These are phyloP conservation scores for Xylaria grammica DNA, from an alignment of 495 filamentous ascomycete species.

Conservation along the genomic window DNA sequence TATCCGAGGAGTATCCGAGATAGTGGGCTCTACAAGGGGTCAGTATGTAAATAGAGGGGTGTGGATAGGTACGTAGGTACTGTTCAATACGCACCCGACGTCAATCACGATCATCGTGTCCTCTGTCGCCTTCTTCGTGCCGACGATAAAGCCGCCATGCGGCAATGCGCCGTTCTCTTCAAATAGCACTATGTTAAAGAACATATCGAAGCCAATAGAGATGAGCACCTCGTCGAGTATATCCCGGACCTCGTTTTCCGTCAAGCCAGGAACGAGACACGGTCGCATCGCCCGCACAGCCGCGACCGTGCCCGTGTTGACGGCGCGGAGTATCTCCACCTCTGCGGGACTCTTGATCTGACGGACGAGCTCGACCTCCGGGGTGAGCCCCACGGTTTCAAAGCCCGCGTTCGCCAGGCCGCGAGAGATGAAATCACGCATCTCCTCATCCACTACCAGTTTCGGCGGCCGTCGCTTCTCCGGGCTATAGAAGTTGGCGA, in stretches of 20 bases:
- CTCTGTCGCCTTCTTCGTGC: conserved; percentile 49
- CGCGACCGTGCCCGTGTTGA: conserved; percentile 63
- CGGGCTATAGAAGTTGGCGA: conserved; percentile 16
- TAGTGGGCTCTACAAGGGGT: conserved; percentile 50
- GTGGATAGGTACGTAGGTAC: no score
- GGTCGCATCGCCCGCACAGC: conserved; percentile 59
- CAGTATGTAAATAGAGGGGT: conserved; percentile 16
- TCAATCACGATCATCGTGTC: conserved; percentile 62
- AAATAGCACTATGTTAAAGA: conserved; percentile 64
- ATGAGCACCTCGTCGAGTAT: conserved; percentile 55
- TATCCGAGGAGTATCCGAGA: conserved; percentile 63
- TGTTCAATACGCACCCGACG: conserved; percentile 49
- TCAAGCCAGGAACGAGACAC: conserved; percentile 56
- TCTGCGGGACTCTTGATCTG: conserved; percentile 57
- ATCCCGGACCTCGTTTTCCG: conserved; percentile 54
- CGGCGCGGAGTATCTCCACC: conserved; percentile 56
- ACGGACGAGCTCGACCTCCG: conserved; percentile 54
- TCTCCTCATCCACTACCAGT: conserved; percentile 63
- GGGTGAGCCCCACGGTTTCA: conserved; percentile 50
- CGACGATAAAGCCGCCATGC: conserved; percentile 57
- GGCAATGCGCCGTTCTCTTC: conserved; percentile 60
- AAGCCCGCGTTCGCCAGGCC: conserved; percentile 55
- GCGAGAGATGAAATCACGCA: conserved; percentile 60
- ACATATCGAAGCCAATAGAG: conserved; percentile 53
- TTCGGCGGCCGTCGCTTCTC: conserved; percentile 33